Conservation (phyloP, 768 basidiomycete species). For the Tulasnella sp. region DNA sequence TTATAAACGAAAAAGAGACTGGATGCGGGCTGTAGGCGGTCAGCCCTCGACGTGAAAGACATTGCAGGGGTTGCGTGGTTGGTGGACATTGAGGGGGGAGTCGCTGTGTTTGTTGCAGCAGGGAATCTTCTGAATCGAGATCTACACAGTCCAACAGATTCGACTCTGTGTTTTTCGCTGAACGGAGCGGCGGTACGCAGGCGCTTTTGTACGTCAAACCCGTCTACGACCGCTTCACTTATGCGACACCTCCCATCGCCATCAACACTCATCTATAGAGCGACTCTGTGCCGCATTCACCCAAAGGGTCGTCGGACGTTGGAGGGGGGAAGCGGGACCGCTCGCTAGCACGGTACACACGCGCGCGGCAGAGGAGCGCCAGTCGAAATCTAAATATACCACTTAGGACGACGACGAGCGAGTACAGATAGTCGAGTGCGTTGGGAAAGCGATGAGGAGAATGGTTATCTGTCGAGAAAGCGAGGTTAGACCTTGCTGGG, state of each 20-base stretch:
- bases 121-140: not conserved
- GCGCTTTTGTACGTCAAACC: not conserved
- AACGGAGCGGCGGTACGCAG: not conserved
- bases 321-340: not conserved
- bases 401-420: not conserved
- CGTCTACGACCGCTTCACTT: not conserved
- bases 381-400: not conserved
- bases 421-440: not conserved
- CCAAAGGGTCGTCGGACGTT: not conserved
- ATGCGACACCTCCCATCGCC: not conserved
- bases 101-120: not conserved
- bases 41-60: not conserved
- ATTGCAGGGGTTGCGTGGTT: not conserved
- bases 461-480: conserved; percentile 1
- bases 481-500: not conserved
- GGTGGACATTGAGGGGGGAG: conserved; percentile 1
- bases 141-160: not conserved
- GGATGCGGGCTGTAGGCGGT: not conserved
- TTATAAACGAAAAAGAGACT: not conserved
- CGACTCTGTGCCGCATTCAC: not conserved
- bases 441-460: not conserved
- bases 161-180: not conserved
- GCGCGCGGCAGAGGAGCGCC: not conserved
- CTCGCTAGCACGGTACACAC: not conserved
- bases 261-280: not conserved